Conservation (phyloP, 2,329 filamentous ascomycete genomes). For the Fusarium luffae region DNA sequence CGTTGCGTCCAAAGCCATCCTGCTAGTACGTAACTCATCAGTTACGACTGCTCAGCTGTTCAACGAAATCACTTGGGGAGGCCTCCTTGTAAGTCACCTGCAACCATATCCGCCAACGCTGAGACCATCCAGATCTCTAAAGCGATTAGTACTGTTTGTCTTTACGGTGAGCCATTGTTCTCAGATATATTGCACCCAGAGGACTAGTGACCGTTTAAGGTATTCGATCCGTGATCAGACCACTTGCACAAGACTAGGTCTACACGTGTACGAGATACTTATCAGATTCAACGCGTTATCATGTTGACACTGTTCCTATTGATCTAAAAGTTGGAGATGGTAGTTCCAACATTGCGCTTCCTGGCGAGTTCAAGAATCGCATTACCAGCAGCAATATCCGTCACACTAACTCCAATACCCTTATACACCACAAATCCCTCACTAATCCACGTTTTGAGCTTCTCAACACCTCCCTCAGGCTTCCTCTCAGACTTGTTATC, state of each 20-base stretch:
- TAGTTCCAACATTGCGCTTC: constrained; percentile 13
- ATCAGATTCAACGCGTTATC: not conserved
- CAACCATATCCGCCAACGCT: too few relatives aligned
- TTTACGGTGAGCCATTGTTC: not conserved
- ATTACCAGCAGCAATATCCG: constrained; percentile 49
- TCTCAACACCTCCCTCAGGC: not conserved
- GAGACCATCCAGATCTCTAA: too few relatives aligned
- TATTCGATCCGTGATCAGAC: not conserved
- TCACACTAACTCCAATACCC: constrained; percentile 46
- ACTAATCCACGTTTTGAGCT: constrained; percentile 16
- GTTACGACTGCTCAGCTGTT: too few relatives aligned
- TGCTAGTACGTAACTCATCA: too few relatives aligned
- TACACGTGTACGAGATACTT: too few relatives aligned
- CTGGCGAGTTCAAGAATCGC: constrained; percentile 46
- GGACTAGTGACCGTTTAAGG: not conserved
- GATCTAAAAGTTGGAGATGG: constrained; percentile 19
- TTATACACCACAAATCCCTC: constrained; percentile 47
- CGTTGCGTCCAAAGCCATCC: too few relatives aligned
- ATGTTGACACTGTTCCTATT: accelerated
- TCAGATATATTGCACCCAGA: not conserved
- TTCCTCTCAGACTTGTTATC: not conserved
- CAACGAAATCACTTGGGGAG: too few relatives aligned
- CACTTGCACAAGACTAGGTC: not conserved
- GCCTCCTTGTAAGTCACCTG: not conserved
- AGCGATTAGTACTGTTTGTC: not conserved